These are phyloP conservation scores for Cystobasidium onofrii DNA, from an alignment of 768 basidiomycete genomes.

Conservation along the genomic window DNA sequence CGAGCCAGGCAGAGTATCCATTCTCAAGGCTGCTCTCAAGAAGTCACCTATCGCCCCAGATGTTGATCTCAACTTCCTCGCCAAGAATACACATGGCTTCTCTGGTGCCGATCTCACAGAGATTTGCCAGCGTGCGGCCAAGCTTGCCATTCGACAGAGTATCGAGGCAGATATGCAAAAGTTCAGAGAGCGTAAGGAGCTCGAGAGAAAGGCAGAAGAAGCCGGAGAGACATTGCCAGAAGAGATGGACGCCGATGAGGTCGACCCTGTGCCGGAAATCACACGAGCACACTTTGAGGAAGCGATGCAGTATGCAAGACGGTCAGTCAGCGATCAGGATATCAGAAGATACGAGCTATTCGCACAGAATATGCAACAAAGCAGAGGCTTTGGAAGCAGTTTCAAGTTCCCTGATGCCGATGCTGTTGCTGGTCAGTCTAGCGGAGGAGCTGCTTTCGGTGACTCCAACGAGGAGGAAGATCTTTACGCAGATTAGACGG, in stretches of 20 bases:
- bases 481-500: constrained; percentile 30
- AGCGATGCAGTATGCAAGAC: constrained; percentile 94
- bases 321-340: constrained; percentile 91
- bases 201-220: constrained; percentile 64
- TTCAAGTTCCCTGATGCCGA: constrained; percentile 95
- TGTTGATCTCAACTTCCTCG: constrained; percentile 76
- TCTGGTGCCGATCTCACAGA: constrained; percentile 99
- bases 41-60: constrained; percentile 76
- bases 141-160: constrained; percentile 87
- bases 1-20: constrained; percentile 79
- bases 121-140: constrained; percentile 94
- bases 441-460: constrained; percentile 45
- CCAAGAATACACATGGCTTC: constrained; percentile 91
- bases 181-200: constrained; percentile 69
- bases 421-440: constrained; percentile 36
- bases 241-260: constrained; percentile 59
- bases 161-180: constrained; percentile 83
- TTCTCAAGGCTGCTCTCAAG: constrained; percentile 82
- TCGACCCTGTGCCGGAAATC: constrained; percentile 67
- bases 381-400: constrained; percentile 81
- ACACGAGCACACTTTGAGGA: constrained; percentile 92
- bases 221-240: constrained; percentile 58
- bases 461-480: constrained; percentile 39
- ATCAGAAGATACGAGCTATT: constrained; percentile 99
- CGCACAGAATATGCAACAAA: constrained; percentile 70